Evolutionary conservation across 202 grass and related monocot genomes (phyloP).

Genomic region (Setaria viridis): DNA sequence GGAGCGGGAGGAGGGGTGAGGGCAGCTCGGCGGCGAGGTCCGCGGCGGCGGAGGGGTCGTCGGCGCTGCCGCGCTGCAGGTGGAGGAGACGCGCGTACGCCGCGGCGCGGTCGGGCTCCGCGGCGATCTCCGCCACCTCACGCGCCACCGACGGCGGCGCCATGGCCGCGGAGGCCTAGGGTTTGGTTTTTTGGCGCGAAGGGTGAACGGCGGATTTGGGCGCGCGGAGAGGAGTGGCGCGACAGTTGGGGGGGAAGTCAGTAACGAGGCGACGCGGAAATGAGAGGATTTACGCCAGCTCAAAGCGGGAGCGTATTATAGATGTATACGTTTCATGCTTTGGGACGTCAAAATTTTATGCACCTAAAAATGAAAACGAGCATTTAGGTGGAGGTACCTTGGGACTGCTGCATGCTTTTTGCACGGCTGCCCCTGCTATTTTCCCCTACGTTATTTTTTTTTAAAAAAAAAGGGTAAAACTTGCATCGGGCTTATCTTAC

Average conservation of each 20-base stretch:
- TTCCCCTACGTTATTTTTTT: too few relatives aligned
- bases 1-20: constrained; percentile 56
- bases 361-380: too few relatives aligned
- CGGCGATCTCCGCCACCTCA: constrained; percentile 61
- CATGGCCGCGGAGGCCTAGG: constrained; percentile 43
- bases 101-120: constrained; percentile 49
- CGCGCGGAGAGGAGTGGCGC: neutral
- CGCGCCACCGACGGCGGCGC: constrained; percentile 47
- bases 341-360: too few relatives aligned
- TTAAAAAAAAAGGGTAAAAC: too few relatives aligned
- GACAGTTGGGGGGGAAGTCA: neutral
- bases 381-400: too few relatives aligned
- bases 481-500: too few relatives aligned
- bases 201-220: neutral
- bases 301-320: neutral
- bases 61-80: constrained; percentile 62
- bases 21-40: constrained; percentile 64
- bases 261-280: neutral
- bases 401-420: too few relatives aligned
- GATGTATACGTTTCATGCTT: too few relatives aligned
- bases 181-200: constrained; percentile 51
- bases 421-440: too few relatives aligned
- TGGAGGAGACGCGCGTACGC: constrained; percentile 67
- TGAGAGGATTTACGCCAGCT: neutral
- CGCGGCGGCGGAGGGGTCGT: constrained; percentile 58